Conservation (phyloP, 140 eudicot species). For the Oenanthe javanica region DNA sequence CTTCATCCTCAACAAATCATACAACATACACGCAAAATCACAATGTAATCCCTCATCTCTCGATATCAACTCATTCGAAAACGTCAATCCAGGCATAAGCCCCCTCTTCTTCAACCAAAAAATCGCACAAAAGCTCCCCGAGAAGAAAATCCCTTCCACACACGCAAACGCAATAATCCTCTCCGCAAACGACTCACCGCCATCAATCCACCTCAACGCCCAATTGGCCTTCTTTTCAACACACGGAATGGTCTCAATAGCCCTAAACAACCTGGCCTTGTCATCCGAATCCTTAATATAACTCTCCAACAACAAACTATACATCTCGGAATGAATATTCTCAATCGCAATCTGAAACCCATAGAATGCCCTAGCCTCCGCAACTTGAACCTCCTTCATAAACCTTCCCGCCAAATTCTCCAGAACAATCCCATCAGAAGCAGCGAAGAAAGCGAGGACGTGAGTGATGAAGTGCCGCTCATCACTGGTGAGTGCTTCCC, state of each 20-base stretch:
- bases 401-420: constrained; percentile 7
- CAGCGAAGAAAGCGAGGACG: constrained; percentile 4
- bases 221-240: neutral
- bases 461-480: constrained; percentile 29
- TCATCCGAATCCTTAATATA: constrained; percentile 5
- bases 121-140: constrained; percentile 48
- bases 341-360: constrained; percentile 77
- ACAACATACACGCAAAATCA: constrained; percentile 7
- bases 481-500: neutral
- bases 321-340: constrained; percentile 80
- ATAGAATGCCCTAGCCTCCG: constrained; percentile 48
- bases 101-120: constrained; percentile 9
- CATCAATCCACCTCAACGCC: constrained; percentile 12
- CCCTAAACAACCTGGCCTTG: neutral
- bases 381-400: constrained; percentile 14
- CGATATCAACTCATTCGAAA: constrained; percentile 5
- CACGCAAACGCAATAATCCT: constrained; percentile 63
- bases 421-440: constrained; percentile 1
- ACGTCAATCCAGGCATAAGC: constrained; percentile 4
- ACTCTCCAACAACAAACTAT: constrained; percentile 14
- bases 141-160: constrained; percentile 65
- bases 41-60: constrained; percentile 4
- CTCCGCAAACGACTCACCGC: constrained; percentile 36
- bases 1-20: constrained; percentile 5
- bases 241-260: constrained; percentile 6